Percentiles rank a stretch among this genome's conserved stretches.
These are phyloP conservation scores for Penicillium digitatum DNA, from an alignment of 2,329 filamentous ascomycete species.

Conservation along the genomic window DNA sequence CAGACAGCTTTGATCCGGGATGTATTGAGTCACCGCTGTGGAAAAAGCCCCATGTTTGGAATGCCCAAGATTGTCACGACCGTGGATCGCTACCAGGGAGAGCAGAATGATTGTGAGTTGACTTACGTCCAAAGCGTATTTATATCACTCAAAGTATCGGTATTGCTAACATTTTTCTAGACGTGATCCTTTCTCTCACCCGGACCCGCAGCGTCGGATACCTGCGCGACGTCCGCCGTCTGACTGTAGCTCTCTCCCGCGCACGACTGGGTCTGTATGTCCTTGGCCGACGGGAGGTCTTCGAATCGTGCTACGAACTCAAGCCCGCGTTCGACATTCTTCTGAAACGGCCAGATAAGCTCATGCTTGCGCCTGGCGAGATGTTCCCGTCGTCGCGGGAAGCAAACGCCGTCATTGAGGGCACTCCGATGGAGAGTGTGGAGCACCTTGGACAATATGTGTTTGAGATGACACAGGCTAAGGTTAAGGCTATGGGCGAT, in stretches of 20 bases:
- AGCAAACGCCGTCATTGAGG: constrained; percentile 47
- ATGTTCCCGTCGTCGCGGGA: constrained; percentile 68
- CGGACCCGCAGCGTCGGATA: constrained; percentile 87
- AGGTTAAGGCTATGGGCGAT: constrained; percentile 56
- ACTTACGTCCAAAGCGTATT: background rate
- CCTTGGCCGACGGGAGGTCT: constrained; percentile 80
- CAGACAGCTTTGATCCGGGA: constrained; percentile 85
- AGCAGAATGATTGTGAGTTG: constrained; percentile 93
- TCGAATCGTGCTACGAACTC: constrained; percentile 83
- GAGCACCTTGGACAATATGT: constrained; percentile 97
- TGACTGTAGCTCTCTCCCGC: constrained; percentile 91
- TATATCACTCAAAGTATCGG: background rate
- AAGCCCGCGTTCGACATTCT: constrained; percentile 79
- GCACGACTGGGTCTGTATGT: constrained; percentile 89
- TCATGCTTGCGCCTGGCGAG: constrained; percentile 78
- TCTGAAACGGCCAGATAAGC: constrained; percentile 71
- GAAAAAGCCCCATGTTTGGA: constrained; percentile 78
- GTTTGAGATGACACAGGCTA: constrained; percentile 85
- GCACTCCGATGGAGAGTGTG: constrained; percentile 78
- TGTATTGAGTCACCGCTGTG: constrained; percentile 78
- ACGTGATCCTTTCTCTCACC: constrained; percentile 89
- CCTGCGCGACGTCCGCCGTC: constrained; percentile 82
- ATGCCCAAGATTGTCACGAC: constrained; percentile 86
- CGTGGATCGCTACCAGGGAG: constrained; percentile 97
- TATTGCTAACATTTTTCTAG: constrained; percentile 44